These are phyloP conservation scores for Akanthomyces dipterigenus DNA, from an alignment of 2,329 filamentous ascomycete genomes.

Conservation along the genomic window DNA sequence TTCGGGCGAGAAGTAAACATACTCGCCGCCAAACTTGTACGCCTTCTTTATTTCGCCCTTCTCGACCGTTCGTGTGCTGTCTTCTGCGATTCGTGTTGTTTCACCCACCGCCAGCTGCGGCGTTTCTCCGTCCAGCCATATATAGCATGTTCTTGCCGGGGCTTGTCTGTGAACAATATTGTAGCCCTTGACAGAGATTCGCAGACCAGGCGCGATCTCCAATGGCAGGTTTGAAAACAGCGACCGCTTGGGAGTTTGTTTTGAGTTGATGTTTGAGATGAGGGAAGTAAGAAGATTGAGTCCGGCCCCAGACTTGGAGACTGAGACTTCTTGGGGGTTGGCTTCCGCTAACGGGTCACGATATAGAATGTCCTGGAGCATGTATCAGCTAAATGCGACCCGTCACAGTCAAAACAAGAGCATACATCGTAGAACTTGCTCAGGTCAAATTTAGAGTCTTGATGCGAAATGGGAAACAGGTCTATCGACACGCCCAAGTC, in stretches of 20 bases:
- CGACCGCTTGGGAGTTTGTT: conserved; percentile 76
- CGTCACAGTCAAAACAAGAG: not conserved
- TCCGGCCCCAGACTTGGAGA: conserved; percentile 65
- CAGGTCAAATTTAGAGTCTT: conserved; percentile 66
- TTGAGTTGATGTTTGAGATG: conserved; percentile 83
- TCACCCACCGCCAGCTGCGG: conserved; percentile 71
- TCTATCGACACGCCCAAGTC: conserved; percentile 89
- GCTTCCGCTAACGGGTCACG: conserved; percentile 67
- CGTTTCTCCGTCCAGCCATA: conserved; percentile 82
- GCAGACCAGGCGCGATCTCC: conserved; percentile 76
- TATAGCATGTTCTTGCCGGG: conserved; percentile 74
- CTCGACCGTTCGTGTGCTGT: conserved; percentile 69
- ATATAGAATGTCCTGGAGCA: conserved; percentile 76
- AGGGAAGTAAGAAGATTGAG: conserved; percentile 73
- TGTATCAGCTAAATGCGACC: not conserved
- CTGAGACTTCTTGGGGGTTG: conserved; percentile 43
- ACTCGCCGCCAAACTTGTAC: conserved; percentile 92
- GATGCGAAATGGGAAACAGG: conserved; percentile 78
- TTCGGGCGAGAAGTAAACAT: conserved; percentile 76
- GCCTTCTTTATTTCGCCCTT: conserved; percentile 81
- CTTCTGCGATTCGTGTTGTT: conserved; percentile 69
- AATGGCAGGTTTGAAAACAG: conserved; percentile 83
- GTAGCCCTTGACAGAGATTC: conserved; percentile 89
- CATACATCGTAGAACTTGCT: conserved; percentile 85
- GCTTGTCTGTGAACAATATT: conserved; percentile 80